phyloP scores from a whole-genome alignment of 257 asterid genomes.

The Solanum pennellii region DNA sequence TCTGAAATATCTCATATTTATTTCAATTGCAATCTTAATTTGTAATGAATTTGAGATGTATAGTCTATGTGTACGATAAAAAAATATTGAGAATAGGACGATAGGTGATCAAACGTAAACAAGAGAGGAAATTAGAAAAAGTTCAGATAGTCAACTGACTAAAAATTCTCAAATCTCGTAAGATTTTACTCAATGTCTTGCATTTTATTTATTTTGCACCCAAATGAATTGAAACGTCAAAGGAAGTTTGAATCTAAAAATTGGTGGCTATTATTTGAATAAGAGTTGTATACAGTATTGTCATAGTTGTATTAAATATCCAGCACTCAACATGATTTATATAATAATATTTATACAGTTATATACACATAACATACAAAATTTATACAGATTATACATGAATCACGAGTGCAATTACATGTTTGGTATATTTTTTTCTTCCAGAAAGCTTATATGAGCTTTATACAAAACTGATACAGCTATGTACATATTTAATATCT shows the following conservation, averaged over 20 bases:
- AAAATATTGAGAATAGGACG: neutral
- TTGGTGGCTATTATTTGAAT: neutral
- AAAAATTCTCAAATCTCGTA: neutral
- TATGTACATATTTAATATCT: neutral
- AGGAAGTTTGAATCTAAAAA: neutral
- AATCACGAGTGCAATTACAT: neutral
- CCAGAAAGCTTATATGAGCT: neutral
- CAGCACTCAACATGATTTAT: neutral
- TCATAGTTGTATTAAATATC: neutral
- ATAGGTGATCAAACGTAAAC: neutral
- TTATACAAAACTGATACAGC: neutral
- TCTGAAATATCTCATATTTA: neutral
- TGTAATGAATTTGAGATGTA: neutral
- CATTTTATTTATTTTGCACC: neutral
- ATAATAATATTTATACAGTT: neutral
- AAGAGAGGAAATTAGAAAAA: too few species aligned
- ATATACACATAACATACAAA: neutral
- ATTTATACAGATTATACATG: neutral
- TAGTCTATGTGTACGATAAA: neutral
- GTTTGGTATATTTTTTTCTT: neutral
- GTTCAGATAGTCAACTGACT: fast-evolving
- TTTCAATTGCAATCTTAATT: neutral
- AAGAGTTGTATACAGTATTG: neutral
- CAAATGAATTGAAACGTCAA: neutral
- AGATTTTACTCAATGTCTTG: neutral